Conservation (phyloP, 768 basidiomycete genomes). For the Rhodosporidiobolus odoratus region DNA sequence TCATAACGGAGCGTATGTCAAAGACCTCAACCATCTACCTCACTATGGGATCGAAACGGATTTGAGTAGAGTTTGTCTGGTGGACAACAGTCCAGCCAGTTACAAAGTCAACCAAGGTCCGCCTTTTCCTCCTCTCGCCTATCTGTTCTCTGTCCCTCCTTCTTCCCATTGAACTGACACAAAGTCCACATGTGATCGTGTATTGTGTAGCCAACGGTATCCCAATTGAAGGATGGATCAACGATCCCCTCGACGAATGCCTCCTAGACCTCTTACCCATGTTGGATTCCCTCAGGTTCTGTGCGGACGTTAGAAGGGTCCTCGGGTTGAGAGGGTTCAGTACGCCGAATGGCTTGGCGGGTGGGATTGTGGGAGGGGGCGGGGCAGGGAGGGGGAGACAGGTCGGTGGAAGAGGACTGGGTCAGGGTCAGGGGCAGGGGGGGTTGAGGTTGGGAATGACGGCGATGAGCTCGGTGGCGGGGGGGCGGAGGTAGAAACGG, state of each 20-base stretch:
- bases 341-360: too few species aligned
- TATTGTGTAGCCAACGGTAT: constrained; percentile 80
- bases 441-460: too few species aligned
- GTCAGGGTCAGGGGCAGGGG: too few species aligned
- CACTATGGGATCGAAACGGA: constrained; percentile 83
- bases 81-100: constrained; percentile 92
- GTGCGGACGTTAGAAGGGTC: constrained; percentile 86
- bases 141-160: neutral
- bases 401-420: too few species aligned
- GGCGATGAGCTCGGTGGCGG: too few species aligned
- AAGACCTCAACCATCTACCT: constrained; percentile 82
- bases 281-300: constrained; percentile 91
- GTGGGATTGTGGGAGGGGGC: too few species aligned
- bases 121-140: constrained; percentile 33
- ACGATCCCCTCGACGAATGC: constrained; percentile 93
- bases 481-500: too few species aligned
- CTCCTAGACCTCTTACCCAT: constrained; percentile 90
- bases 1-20: constrained; percentile 88
- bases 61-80: constrained; percentile 83
- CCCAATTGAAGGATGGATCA: constrained; percentile 98
- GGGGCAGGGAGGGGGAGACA: too few species aligned
- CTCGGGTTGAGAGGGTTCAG: constrained; percentile 60
- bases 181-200: too few species aligned
- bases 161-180: neutral
- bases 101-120: constrained; percentile 88